Conservation (phyloP, 2,329 filamentous ascomycete genomes). For the Hypoxylon sp. region DNA sequence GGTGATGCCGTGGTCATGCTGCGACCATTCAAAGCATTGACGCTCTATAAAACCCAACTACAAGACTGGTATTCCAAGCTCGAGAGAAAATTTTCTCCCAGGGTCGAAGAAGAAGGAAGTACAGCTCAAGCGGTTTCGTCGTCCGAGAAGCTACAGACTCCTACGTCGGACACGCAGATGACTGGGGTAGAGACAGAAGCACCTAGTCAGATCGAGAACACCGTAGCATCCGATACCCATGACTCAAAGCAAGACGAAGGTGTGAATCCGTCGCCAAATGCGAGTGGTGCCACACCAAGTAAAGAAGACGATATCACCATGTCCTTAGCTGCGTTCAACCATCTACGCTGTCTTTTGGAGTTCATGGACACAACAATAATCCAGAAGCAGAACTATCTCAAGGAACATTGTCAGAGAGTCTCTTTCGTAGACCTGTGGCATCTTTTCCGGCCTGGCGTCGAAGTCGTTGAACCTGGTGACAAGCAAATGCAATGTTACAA, state of each 20-base stretch:
- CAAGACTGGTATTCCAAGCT: background rate
- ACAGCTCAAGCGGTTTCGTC: no score
- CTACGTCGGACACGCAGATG: background rate
- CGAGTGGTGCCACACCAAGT: no score
- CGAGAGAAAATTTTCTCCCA: background rate
- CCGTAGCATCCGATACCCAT: no score
- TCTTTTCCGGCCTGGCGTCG: constrained; percentile 46
- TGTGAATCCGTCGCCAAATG: no score
- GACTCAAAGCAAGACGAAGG: no score
- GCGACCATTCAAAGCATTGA: constrained; percentile 2
- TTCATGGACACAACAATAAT: constrained; percentile 32
- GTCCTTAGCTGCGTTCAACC: background rate
- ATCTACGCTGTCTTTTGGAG: constrained; percentile 13
- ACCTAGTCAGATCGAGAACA: no score
- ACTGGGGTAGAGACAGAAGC: no score
- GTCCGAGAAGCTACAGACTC: no score
- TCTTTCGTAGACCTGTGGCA: constrained; percentile 50
- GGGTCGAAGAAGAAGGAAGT: background rate
- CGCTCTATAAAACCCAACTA: background rate
- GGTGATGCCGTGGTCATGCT: background rate
- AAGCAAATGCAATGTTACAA: constrained; percentile 48
- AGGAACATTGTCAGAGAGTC: constrained; percentile 31
- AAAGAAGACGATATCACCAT: background rate
- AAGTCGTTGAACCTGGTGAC: constrained; percentile 29
- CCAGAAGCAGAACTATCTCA: constrained; percentile 28